Evolutionary conservation across 805 yeast species (phyloP), one percentile per base, ranked within the genome.

Genomic region (Metschnikowia anglica): DNA sequence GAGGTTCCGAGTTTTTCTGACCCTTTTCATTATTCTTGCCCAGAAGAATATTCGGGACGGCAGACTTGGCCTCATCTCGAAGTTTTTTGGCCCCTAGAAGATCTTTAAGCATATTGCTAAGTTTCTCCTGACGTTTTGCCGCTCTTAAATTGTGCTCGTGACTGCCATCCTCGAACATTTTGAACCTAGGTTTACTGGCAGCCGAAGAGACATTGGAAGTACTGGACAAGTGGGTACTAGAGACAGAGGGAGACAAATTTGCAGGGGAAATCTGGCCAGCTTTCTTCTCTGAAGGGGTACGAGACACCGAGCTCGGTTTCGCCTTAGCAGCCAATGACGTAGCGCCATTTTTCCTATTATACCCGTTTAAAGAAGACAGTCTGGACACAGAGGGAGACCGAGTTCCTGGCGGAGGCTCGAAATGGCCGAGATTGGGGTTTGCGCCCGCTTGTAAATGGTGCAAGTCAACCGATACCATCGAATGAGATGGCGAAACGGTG

Each of bases 91-190:
- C 86, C 9, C 88, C 89, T n/a, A 85, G 60, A 53, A 84, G 72
- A 59, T 82, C 88, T 56, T 83, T 85, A 48, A 85, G 70, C 89
- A 85, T 83, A 46, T 80, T 80, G 6, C 82, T 74, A 27, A 85
- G 61, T 53, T 85, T 85, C 56, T 85, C 95, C 61, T 85, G 91
- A 53, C 95, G 71, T 59, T 81, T 83, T 6, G 91, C 82, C 33
- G 83, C 81, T 46, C 80, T 75, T 46, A 91, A 70, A 59, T 80
- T 80, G 63, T 91, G 99, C 55, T 79, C 87, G 62, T 91, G 99
- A 10, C 66, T 50, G 4, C 95, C 95, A 52, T 83, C 83, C 37
- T 81, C 88, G 37, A 68, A 65, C 56, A 81, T 64, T 16, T 67
- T 54, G 57, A 83, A 82, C 32, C 90, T 54, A 1, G 77, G 77